Evolutionary conservation across 352 stramenopile genomes (phyloP), one percentile per base, ranked within the genome.

Genomic region (Phytophthora podocarpi): DNA sequence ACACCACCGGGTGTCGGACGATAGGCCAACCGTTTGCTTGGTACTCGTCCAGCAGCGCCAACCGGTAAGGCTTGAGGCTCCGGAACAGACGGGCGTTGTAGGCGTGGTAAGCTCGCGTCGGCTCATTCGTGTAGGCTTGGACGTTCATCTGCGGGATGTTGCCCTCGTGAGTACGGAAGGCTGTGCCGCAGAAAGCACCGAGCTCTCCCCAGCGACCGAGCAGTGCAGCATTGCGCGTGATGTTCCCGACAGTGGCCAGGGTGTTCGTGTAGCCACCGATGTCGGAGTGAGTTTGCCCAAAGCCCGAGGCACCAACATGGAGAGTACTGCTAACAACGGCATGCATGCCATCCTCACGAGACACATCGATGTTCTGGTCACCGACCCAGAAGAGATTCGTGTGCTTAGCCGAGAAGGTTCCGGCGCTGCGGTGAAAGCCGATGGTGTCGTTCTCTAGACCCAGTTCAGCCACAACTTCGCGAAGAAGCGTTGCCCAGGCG

Each of bases 351-450:
- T 71, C 62, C 23, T 61, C 62, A 5, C 47, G 62, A 54, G 48
- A 71, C 34, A 39, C 56, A 12, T 71, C 62, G 23, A 71, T 67
- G 62, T 71, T 71, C 47, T 71, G 62, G 41, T 71, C 62, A 13
- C 62, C 62, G 12, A 67, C 54, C 62, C 62, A 70, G 31, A 70
- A 71, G 47, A 71, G 55, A 28, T 62, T 71, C 28, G 62, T 67
- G 40, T 70, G 62, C 26, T 62, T 60, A 5, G 55, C 55, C n/a
- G 62, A 70, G 36, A 70, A 70, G n/a, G 47, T 66, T 6, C 55
- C 54, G 8, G 62, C 62, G 15, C 62, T 70, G 35, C 62, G 62
- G 27, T 70, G 61, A 26, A 70, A 70, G 32, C 61, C 61, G 47
- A 70, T 66, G 18, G 54, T 70, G 48, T 70, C 62, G 12, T 70